Percentiles rank a stretch among this genome's conserved stretches.
Conservation (phyloP, 257 asterid species). For the Forsythia suspensa region DNA sequence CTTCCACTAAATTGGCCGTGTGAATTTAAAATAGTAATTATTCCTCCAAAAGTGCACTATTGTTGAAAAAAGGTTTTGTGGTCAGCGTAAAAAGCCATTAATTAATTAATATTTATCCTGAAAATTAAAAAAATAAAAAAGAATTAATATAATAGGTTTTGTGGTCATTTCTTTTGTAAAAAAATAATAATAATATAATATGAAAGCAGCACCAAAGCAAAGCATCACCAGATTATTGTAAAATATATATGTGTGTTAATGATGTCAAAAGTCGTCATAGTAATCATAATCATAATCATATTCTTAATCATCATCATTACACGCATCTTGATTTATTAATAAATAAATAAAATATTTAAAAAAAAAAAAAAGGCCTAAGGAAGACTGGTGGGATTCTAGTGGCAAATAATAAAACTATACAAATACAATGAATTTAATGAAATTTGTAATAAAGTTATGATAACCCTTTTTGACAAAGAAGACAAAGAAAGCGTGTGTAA, state of each 20-base stretch:
- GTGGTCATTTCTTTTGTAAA: too few species aligned
- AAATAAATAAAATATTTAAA: neutral
- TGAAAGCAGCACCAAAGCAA: neutral
- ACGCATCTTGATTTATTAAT: constrained; percentile 11
- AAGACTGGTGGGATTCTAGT: constrained; percentile 25
- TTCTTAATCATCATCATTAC: constrained; percentile 14
- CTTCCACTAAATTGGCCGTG: constrained; percentile 23
- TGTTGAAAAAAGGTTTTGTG: constrained; percentile 3
- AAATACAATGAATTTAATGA: constrained; percentile 17
- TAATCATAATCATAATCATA: constrained; percentile 20
- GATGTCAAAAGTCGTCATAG: constrained; percentile 28
- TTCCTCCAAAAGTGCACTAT: neutral
- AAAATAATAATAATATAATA: neutral
- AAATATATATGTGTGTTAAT: neutral
- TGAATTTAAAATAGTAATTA: neutral
- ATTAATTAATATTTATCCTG: neutral
- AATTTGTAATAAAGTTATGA: constrained; percentile 12
- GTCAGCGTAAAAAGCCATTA: constrained; percentile 3
- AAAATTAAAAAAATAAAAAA: neutral
- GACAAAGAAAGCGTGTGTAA: constrained; percentile 32
- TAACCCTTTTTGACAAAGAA: constrained; percentile 21
- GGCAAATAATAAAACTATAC: constrained; percentile 1
- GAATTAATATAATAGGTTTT: neutral
- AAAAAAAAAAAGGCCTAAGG: neutral
- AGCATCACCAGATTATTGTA: neutral